Percentiles rank a stretch among this genome's conserved stretches.
Conservation (phyloP, 176 grass and related monocot species). For the Aegilops sharonensis region DNA sequence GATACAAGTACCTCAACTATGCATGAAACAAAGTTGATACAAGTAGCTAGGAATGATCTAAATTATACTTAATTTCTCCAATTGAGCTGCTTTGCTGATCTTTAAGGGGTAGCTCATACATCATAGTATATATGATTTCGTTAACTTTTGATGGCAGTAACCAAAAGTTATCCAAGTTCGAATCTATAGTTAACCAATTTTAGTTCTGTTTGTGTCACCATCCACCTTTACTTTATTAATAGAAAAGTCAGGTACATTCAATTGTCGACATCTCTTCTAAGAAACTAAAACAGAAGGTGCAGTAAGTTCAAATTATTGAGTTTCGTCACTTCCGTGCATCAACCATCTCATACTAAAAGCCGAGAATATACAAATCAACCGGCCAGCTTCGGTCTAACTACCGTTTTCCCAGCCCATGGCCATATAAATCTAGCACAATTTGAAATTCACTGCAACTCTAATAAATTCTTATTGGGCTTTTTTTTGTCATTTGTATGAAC, state of each 20-base stretch:
- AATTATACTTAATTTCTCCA: background rate
- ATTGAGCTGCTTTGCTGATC: constrained; percentile 25
- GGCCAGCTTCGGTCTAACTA: background rate
- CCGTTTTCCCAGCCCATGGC: background rate
- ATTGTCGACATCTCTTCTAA: background rate
- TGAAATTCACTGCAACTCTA: background rate
- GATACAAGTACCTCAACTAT: background rate
- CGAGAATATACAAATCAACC: background rate
- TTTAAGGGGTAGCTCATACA: background rate
- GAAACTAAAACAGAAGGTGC: background rate
- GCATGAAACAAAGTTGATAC: background rate
- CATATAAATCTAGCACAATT: constrained; percentile 1
- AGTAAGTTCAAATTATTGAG: background rate
- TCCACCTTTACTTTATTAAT: background rate
- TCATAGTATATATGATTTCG: background rate
- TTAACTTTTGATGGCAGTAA: background rate
- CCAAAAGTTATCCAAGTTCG: background rate
- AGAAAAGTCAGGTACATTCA: background rate
- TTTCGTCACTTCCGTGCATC: background rate
- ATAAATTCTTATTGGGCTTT: background rate
- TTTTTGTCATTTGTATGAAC: background rate
- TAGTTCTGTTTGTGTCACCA: background rate
- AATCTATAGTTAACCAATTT: background rate
- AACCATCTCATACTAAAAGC: background rate
- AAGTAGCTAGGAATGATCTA: background rate